These are phyloP conservation scores for Gossypium turneri DNA, from an alignment of 345 rosid genomes.

Conservation along the genomic window DNA sequence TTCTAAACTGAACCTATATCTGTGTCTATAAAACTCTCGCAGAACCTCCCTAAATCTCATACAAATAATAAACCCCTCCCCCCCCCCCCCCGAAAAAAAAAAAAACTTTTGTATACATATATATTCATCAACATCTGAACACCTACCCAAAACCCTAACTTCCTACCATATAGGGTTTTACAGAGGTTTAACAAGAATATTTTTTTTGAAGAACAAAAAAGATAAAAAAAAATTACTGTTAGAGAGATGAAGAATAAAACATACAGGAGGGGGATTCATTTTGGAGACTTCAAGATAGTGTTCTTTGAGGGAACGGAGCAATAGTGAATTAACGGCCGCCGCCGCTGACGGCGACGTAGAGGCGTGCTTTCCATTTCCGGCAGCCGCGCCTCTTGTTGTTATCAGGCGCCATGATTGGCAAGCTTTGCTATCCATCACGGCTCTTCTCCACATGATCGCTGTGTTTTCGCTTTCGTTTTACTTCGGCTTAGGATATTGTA, in stretches of 20 bases:
- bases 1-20: not conserved
- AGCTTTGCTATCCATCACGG: conserved; percentile 21
- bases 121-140: not conserved
- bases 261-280: conserved; percentile 94
- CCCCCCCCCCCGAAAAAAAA: not conserved
- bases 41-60: not conserved
- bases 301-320: conserved; percentile 90
- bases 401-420: conserved; percentile 38
- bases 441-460: conserved; percentile 42
- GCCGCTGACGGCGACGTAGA: conserved; percentile 20
- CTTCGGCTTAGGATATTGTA: not conserved
- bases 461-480: not conserved
- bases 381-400: conserved; percentile 27
- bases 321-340: conserved; percentile 61
- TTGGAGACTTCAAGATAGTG: conserved; percentile 80
- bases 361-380: conserved; percentile 16
- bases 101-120: not conserved
- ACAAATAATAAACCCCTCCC: not conserved
- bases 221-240: not conserved
- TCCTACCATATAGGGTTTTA: not conserved
- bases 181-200: not conserved
- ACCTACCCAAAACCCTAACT: not conserved
- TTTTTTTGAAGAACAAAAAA: not conserved
- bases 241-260: conserved; percentile 6
- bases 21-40: not conserved